Evolutionary conservation across 495 filamentous ascomycete genomes (phyloP).

Genomic region (Entonaema liquescens): DNA sequence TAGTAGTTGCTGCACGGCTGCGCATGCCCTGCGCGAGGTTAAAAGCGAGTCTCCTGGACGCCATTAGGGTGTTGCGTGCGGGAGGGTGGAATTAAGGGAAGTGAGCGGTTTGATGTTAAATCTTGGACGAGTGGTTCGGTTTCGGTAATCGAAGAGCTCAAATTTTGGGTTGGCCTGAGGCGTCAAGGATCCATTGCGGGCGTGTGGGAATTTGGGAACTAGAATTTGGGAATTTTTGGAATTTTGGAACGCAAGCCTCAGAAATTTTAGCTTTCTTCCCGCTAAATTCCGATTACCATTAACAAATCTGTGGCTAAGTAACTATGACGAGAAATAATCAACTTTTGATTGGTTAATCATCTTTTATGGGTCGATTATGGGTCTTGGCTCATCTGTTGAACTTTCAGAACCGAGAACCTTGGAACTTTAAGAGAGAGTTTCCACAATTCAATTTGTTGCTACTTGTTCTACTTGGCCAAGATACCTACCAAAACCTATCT

Average conservation of each 20-base stretch:
- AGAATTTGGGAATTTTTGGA: too few species aligned
- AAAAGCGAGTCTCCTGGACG: slow-evolving; percentile 90
- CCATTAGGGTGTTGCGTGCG: slow-evolving; percentile 70
- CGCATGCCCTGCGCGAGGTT: slow-evolving; percentile 88
- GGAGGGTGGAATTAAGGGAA: slow-evolving; percentile 33
- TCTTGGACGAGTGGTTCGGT: slow-evolving; percentile 42
- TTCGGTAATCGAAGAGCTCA: slow-evolving; percentile 42
- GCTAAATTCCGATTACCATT: slow-evolving; percentile 27
- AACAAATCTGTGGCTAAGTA: slow-evolving; percentile 24
- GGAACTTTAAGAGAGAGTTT: background rate
- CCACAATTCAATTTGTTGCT: background rate
- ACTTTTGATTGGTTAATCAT: slow-evolving; percentile 34
- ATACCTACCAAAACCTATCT: too few species aligned
- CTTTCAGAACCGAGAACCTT: background rate
- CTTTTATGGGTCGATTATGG: slow-evolving; percentile 14
- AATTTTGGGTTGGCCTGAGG: slow-evolving; percentile 46
- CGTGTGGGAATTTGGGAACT: background rate
- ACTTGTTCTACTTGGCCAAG: background rate
- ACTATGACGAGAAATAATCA: slow-evolving; percentile 33
- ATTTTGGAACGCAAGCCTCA: slow-evolving; percentile 24
- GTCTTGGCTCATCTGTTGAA: background rate
- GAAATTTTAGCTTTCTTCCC: background rate
- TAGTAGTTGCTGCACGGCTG: slow-evolving; percentile 75
- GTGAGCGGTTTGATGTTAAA: slow-evolving; percentile 58
- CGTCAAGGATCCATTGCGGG: slow-evolving; percentile 1